phyloP scores from a whole-genome alignment of 2,329 filamentous ascomycete species.

The Knufia petricola region DNA sequence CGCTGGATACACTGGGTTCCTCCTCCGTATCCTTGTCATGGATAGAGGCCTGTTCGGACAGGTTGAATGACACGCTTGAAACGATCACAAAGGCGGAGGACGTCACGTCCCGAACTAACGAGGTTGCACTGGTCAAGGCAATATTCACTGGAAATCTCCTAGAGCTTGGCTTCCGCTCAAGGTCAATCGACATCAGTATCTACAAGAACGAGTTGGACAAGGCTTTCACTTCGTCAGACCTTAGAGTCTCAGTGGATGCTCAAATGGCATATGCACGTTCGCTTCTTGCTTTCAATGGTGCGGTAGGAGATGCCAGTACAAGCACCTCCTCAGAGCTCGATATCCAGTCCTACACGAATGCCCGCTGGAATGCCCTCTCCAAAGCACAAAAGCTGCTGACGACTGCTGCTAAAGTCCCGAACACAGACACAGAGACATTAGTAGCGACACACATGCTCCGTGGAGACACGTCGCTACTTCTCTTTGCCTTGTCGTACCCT shows the following conservation, averaged over 20 bases:
- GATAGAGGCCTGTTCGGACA: slow-evolving; percentile 47
- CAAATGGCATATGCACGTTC: slow-evolving; percentile 49
- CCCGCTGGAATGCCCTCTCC: slow-evolving; percentile 46
- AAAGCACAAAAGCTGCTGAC: slow-evolving; percentile 36
- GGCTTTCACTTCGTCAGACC: slow-evolving; percentile 30
- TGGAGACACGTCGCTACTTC: slow-evolving; percentile 47
- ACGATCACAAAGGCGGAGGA: slow-evolving; percentile 37
- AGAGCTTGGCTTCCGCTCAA: slow-evolving; percentile 47
- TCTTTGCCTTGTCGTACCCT: slow-evolving; percentile 41
- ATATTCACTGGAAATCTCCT: slow-evolving; percentile 48
- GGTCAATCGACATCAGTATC: slow-evolving; percentile 41
- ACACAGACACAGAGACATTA: slow-evolving; percentile 17
- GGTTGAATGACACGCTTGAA: slow-evolving; percentile 45
- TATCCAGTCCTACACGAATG: slow-evolving; percentile 24
- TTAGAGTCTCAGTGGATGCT: slow-evolving; percentile 38
- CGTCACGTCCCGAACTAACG: slow-evolving; percentile 32
- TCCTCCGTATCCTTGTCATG: slow-evolving; percentile 41
- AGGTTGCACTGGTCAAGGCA: slow-evolving; percentile 46
- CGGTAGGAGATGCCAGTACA: slow-evolving; percentile 29
- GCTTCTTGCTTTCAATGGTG: slow-evolving; percentile 45
- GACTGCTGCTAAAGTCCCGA: slow-evolving; percentile 42
- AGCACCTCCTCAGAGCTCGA: slow-evolving; percentile 20
- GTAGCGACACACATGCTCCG: slow-evolving; percentile 45
- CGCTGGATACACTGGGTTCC: too few species aligned
- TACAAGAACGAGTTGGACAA: slow-evolving; percentile 40